phyloP scores from a whole-genome alignment of 331 rosid species.

The Quercus phellos region DNA sequence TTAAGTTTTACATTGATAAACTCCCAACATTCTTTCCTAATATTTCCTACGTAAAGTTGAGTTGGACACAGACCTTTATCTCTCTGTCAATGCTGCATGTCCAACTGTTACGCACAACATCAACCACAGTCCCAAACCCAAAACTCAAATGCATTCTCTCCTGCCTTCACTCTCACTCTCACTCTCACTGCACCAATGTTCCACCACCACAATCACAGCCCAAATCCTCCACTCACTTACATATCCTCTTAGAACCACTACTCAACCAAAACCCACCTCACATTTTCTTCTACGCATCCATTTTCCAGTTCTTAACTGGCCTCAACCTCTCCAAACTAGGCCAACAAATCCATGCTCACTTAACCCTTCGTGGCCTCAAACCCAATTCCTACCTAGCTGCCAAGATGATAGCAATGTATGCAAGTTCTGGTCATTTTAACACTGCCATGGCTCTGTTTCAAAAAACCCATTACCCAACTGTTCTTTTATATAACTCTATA shows the following conservation, averaged over 20 bases:
- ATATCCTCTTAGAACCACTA: background rate
- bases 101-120: background rate
- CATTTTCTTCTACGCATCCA: constrained; percentile 12
- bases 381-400: constrained; percentile 32
- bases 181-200: background rate
- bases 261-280: constrained; percentile 1
- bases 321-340: constrained; percentile 19
- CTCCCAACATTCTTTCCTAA: too few relatives aligned
- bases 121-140: background rate
- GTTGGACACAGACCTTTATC: background rate
- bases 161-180: background rate
- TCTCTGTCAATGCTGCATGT: background rate
- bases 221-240: background rate
- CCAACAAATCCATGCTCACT: constrained; percentile 31
- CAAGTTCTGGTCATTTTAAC: constrained; percentile 24
- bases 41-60: too few relatives aligned
- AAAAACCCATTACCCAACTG: constrained; percentile 9
- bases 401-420: constrained; percentile 38
- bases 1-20: too few relatives aligned
- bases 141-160: background rate
- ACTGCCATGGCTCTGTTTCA: constrained; percentile 23
- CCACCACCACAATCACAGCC: background rate
- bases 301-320: constrained; percentile 23
- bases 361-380: constrained; percentile 15
- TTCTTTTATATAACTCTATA: constrained; percentile 32